Evolutionary conservation across 805 yeast genomes (phyloP).

Genomic region (Candida jianshihensis): DNA sequence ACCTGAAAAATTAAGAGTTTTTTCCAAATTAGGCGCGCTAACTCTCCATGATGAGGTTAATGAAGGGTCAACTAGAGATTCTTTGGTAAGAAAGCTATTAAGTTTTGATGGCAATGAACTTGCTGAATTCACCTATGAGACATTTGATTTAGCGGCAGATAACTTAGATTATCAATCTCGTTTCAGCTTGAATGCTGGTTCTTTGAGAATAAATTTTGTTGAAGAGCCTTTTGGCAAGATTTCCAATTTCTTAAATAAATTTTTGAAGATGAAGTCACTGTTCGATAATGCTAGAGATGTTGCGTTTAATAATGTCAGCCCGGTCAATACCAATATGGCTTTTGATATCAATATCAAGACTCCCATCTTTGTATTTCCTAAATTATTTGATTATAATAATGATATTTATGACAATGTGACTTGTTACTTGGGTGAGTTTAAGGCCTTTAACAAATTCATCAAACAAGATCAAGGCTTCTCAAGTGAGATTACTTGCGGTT

Average conservation of each 20-base stretch:
- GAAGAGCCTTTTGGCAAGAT: conserved; percentile 74
- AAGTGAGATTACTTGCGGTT: conserved; percentile 60
- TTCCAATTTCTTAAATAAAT: conserved; percentile 58
- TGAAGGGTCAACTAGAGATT: conserved; percentile 52
- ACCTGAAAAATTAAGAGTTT: conserved; percentile 72
- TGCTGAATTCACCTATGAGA: conserved; percentile 80
- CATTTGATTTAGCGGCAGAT: conserved; percentile 52
- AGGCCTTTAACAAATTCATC: conserved; percentile 54
- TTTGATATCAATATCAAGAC: conserved; percentile 70
- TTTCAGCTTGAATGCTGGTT: conserved; percentile 63
- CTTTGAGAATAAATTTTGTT: conserved; percentile 69
- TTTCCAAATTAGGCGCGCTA: conserved; percentile 70
- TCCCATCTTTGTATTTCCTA: conserved; percentile 80
- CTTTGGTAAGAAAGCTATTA: conserved; percentile 56
- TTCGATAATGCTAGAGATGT: conserved; percentile 86
- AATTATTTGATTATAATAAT: conserved; percentile 33
- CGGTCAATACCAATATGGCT: conserved; percentile 53
- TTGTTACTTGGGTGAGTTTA: conserved; percentile 77
- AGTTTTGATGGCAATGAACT: conserved; percentile 76
- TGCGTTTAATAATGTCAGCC: conserved; percentile 74
- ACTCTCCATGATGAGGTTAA: conserved; percentile 71
- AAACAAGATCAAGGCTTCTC: conserved; percentile 26
- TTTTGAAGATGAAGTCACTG: conserved; percentile 79
- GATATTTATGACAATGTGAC: conserved; percentile 54
- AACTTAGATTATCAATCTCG: conserved; percentile 44